Evolutionary conservation across 169 alveolate species (phyloP).

Genomic region (Cryptosporidium canis): DNA sequence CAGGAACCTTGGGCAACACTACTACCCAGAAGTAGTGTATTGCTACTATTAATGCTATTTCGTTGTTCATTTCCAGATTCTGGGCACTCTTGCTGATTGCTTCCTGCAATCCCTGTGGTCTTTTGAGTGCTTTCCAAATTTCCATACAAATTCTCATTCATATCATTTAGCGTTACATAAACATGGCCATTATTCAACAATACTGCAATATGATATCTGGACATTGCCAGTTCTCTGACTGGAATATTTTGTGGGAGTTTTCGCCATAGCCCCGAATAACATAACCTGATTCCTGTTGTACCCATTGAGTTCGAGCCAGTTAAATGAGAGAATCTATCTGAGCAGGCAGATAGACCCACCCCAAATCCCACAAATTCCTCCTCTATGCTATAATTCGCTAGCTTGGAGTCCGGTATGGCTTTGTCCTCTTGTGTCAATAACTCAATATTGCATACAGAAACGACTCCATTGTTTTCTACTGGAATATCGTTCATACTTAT

Average conservation of each 20-base stretch:
- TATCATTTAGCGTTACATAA: constrained; percentile 31
- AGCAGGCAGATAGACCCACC: not conserved
- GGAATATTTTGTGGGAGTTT: constrained; percentile 59
- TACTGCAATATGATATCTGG: constrained; percentile 55
- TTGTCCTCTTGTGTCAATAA: constrained; percentile 28
- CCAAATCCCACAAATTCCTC: constrained; percentile 70
- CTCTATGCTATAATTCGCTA: constrained; percentile 37
- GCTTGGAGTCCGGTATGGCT: constrained; percentile 25
- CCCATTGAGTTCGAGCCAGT: not conserved
- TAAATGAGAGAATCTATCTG: not conserved
- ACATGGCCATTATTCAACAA: constrained; percentile 65
- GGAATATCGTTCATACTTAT: constrained; percentile 18
- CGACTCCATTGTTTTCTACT: constrained; percentile 23
- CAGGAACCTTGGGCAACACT: constrained; percentile 8
- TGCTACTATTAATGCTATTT: constrained; percentile 17
- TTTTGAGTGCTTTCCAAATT: constrained; percentile 3
- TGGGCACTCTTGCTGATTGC: not conserved
- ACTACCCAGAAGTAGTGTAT: constrained; percentile 38
- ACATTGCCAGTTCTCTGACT: constrained; percentile 57
- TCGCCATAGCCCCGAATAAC: constrained; percentile 52
- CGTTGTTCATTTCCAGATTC: constrained; percentile 25
- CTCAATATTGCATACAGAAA: constrained; percentile 44
- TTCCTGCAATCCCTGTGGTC: not conserved
- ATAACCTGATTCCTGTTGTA: constrained; percentile 3
- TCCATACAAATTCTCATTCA: not conserved